phyloP scores from a whole-genome alignment of 2,329 filamentous ascomycete species.

The Colletotrichum euphorbiae region DNA sequence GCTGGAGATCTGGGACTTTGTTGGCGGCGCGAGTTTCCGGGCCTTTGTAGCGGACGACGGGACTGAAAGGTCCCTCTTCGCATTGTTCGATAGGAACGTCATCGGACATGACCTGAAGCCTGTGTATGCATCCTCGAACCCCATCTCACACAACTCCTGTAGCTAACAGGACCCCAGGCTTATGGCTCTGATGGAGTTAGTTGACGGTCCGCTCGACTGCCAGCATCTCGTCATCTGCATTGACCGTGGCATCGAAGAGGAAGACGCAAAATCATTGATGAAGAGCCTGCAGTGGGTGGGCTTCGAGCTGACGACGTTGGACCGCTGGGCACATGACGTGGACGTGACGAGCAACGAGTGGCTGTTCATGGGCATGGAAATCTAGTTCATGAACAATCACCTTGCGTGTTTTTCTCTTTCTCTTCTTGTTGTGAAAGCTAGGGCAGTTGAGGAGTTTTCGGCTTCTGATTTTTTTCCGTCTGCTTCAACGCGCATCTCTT shows the following conservation, averaged over 20 bases:
- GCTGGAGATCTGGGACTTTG: constrained; percentile 88
- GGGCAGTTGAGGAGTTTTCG: constrained; percentile 34
- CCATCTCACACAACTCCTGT: no score
- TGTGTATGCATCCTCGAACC: constrained; percentile 70
- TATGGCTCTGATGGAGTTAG: constrained; percentile 91
- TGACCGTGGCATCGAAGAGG: constrained; percentile 74
- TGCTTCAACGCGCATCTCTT: constrained; percentile 4
- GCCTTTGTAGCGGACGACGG: constrained; percentile 82
- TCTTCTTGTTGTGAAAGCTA: constrained; percentile 18
- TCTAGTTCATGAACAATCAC: constrained; percentile 57
- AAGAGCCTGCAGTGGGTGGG: constrained; percentile 94
- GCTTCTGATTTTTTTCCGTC: background rate
- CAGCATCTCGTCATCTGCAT: constrained; percentile 83
- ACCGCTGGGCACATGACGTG: constrained; percentile 75
- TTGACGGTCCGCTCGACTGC: constrained; percentile 80
- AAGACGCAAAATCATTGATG: constrained; percentile 74
- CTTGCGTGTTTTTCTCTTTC: constrained; percentile 18
- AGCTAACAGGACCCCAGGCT: constrained; percentile 66
- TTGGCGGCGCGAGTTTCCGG: constrained; percentile 84
- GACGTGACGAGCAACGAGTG: constrained; percentile 81
- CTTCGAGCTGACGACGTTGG: constrained; percentile 84
- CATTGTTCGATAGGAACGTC: constrained; percentile 83
- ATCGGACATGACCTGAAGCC: constrained; percentile 85
- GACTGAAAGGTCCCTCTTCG: constrained; percentile 81
- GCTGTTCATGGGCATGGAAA: constrained; percentile 90